Base-by-base conservation (phyloP, 1,139 yeast genomes). In the Candida buenavistaensis region DNA sequence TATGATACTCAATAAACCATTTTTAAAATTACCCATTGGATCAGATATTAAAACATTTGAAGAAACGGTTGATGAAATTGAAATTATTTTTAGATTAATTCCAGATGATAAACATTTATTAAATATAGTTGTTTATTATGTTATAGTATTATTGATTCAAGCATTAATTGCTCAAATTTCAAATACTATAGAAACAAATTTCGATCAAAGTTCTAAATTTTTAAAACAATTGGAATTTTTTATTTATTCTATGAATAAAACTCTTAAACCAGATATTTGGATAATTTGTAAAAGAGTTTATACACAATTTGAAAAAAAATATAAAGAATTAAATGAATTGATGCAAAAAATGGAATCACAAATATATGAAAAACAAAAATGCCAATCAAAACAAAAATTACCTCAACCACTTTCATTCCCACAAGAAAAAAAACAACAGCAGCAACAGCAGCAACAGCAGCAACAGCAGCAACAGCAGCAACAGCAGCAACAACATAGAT, bases 1-100 rank as follows among this genome's bases (percentile, higher is more conserved):
- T 11, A 14, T 40, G 12, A 40, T 40, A 14, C 26, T 40, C 12
- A 40, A 40, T 26, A 38, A 38, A 26, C 44, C 44, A 19, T 40
- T 40, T 10, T 38, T 40, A 19, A 34, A 35, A 21, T 34, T 40
- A 14, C 33, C 40, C 6, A 29, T 28, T 11, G 32, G 32, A 0
- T 14, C 31, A 5, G 41, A 40, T 27, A 25, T 35, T 5, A 28
- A 28, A 3, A 12, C 33, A 12, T 30, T 40, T 15, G 36, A 16
- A 4, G 40, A 35, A 13, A 27, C 31, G 9, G 37, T 32, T n/a
- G 35, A 38, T 27, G 44, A 38, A 25, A 23, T 40, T 10, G 44
- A 40, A 22, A 17, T 33, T 11, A 15, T 40, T 6, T 25, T 40
- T 4, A 25, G 16, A 23, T 24, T 14, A 2, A 26, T 30, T n/a